These are phyloP conservation scores for Tetrahymena thermophila DNA, from an alignment of 73 alveolate species.

Conservation along the genomic window DNA sequence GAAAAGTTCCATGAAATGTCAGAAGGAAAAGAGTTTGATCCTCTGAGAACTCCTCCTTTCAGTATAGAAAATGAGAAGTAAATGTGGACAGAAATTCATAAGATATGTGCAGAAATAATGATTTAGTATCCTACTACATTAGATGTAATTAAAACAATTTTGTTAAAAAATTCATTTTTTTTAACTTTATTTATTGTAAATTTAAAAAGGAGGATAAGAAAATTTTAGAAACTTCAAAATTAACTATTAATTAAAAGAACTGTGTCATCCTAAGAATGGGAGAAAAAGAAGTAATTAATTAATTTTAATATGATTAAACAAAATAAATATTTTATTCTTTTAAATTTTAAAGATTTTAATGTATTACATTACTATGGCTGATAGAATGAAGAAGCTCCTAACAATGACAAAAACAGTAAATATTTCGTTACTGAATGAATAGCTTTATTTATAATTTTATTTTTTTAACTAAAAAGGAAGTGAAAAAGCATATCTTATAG, in stretches of 20 bases:
- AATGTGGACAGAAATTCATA: constrained; percentile 47
- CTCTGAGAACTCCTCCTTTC: constrained; percentile 53
- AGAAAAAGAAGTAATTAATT: constrained; percentile 49
- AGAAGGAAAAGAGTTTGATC: constrained; percentile 28
- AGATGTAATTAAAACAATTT: not conserved
- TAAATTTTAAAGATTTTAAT: not conserved
- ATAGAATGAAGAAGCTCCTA: not conserved
- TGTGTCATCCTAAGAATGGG: constrained; percentile 66
- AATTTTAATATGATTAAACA: not conserved
- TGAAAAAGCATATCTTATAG: not conserved
- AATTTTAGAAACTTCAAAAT: constrained; percentile 40
- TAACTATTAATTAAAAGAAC: constrained; percentile 61
- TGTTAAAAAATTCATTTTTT: not conserved
- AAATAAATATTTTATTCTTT: not conserved
- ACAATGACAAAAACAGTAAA: not conserved
- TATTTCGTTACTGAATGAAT: not conserved
- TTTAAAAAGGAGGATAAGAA: constrained; percentile 37
- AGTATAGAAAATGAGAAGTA: constrained; percentile 53
- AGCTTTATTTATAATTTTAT: not conserved
- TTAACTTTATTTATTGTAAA: not conserved
- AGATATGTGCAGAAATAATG: constrained; percentile 44
- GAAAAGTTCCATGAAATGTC: constrained; percentile 10
- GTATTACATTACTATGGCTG: not conserved
- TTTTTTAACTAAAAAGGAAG: not conserved
- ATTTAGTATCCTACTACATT: constrained; percentile 62